Conservation (phyloP, 441 rosid species). For the Syzygium syzygioides region DNA sequence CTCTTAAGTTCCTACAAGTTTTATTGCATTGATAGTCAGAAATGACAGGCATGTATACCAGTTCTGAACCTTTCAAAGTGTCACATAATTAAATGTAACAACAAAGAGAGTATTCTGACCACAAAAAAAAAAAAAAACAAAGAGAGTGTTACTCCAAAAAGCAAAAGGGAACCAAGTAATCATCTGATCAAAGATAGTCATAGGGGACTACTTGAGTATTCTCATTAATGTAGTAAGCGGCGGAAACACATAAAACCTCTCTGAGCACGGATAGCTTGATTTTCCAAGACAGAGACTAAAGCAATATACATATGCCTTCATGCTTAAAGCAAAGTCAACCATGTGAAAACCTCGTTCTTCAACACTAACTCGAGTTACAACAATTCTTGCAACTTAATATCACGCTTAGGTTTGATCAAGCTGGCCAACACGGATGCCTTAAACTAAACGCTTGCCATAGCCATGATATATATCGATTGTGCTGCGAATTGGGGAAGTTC, state of each 20-base stretch:
- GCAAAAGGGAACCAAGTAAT: neutral
- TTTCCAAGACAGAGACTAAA: neutral
- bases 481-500: neutral
- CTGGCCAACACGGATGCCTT: neutral
- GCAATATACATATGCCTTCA: neutral
- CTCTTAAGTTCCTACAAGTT: slow-evolving; percentile 34
- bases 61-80: neutral
- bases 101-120: no score
- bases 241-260: neutral
- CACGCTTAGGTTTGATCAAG: neutral
- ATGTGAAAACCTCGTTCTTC: neutral
- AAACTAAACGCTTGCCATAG: neutral
- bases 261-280: neutral
- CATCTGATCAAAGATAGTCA: neutral
- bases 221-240: neutral
- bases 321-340: neutral
- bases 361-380: neutral
- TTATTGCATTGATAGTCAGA: neutral
- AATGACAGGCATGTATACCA: neutral
- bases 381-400: neutral
- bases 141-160: neutral
- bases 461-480: neutral
- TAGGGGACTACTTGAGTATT: neutral
- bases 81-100: neutral
- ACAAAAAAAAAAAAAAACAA: neutral